Evolutionary conservation across 225 moss, liverwort and hornwort genomes (phyloP).

Genomic region (Pseudoscleropodium purum): DNA sequence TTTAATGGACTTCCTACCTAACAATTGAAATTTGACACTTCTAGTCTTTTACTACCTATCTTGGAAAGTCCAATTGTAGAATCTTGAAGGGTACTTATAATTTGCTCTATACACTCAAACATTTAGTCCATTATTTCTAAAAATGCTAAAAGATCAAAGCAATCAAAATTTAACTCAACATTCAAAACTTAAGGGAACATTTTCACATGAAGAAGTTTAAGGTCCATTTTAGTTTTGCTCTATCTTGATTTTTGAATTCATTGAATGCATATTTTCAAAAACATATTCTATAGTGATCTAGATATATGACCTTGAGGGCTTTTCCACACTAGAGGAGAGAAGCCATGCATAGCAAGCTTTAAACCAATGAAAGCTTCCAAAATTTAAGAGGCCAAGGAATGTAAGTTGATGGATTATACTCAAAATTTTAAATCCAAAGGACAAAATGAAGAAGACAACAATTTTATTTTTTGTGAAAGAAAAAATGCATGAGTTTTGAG

Average conservation of each 20-base stretch:
- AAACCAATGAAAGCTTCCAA: not conserved
- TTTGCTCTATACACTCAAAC: not conserved
- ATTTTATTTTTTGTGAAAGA: not conserved
- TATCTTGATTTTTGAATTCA: not conserved
- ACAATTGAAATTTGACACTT: not conserved
- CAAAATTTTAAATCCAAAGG: not conserved
- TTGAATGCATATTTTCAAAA: not conserved
- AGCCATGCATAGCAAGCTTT: not conserved
- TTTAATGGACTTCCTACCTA: fast-evolving
- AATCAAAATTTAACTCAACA: not conserved
- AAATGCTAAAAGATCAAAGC: not conserved
- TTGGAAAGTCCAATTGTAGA: not conserved
- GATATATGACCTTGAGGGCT: no score
- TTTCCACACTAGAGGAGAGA: no score
- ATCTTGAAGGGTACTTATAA: not conserved
- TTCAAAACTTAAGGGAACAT: not conserved
- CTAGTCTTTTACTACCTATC: not conserved
- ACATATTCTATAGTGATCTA: no score
- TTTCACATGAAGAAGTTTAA: not conserved
- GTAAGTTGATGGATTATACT: not conserved
- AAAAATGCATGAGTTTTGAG: not conserved
- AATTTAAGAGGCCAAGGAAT: not conserved
- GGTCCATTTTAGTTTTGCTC: not conserved
- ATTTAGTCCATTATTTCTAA: not conserved
- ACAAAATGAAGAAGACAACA: not conserved